These are phyloP conservation scores for Barnettozyma vustinii DNA, from an alignment of 805 yeast genomes.

Conservation along the genomic window DNA sequence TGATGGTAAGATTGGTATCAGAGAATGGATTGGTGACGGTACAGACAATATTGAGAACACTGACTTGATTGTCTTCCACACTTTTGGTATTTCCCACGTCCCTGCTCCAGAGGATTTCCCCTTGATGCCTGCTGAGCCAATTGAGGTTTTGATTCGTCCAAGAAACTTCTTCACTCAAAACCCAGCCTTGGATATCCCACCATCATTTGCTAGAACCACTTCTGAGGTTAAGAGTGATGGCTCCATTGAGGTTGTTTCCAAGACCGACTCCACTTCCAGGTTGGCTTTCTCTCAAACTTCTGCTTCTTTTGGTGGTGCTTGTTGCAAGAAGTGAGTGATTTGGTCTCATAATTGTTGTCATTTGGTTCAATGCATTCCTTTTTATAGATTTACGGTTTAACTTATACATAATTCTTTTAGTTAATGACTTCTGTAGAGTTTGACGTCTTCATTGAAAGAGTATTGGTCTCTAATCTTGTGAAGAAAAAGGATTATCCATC, in stretches of 20 bases:
- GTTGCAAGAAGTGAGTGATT: conserved; percentile 24
- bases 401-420: neutral
- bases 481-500: too few species aligned
- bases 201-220: conserved; percentile 51
- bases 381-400: neutral
- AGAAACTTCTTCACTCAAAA: conserved; percentile 73
- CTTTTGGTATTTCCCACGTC: conserved; percentile 81
- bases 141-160: conserved; percentile 69
- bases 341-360: neutral
- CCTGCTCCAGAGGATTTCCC: conserved; percentile 92
- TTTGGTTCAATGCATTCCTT: neutral
- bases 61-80: conserved; percentile 72
- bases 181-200: conserved; percentile 71
- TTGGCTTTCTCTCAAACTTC: conserved; percentile 37
- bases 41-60: conserved; percentile 53
- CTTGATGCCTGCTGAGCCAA: conserved; percentile 82
- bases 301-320: conserved; percentile 13
- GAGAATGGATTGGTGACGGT: conserved; percentile 65
- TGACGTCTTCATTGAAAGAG: neutral
- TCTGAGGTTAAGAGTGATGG: conserved; percentile 33
- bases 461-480: too few species aligned
- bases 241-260: conserved; percentile 35
- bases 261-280: conserved; percentile 44
- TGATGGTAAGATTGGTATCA: conserved; percentile 60
- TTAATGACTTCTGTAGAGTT: neutral